phyloP scores from a whole-genome alignment of 116 monocot species.

The Zostera marina region DNA sequence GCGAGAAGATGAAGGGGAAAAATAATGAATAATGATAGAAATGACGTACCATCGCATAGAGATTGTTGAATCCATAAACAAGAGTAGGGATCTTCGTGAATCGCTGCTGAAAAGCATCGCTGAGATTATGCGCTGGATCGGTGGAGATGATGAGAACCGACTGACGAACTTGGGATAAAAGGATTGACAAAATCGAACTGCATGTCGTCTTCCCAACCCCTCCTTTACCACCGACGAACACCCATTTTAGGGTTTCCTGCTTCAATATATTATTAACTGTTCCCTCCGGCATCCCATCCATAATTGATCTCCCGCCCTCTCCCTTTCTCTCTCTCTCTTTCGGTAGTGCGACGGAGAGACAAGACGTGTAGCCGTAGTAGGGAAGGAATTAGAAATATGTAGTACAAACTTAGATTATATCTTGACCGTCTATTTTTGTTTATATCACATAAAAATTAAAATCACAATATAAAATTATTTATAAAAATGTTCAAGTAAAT shows the following conservation, averaged over 20 bases:
- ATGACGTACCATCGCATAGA: conserved; percentile 65
- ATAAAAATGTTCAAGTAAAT: no score
- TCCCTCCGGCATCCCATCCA: conserved; percentile 29
- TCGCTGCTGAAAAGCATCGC: conserved; percentile 97
- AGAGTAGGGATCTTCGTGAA: conserved; percentile 96
- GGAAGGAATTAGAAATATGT: neutral
- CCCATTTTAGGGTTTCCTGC: conserved; percentile 90
- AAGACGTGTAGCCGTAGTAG: no score
- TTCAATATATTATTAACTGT: conserved; percentile 68
- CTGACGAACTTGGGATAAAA: conserved; percentile 53
- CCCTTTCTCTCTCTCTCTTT: neutral
- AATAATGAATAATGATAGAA: neutral
- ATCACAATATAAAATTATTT: no score
- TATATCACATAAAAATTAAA: no score
- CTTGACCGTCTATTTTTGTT: no score
- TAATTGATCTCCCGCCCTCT: neutral
- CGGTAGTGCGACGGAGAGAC: neutral
- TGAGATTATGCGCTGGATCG: conserved; percentile 97
- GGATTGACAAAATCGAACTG: conserved; percentile 74
- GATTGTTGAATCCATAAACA: conserved; percentile 88
- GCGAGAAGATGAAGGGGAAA: neutral
- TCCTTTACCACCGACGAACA: conserved; percentile 95
- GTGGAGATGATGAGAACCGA: conserved; percentile 97
- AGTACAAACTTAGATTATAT: no score
- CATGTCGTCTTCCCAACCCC: conserved; percentile 98